Evolutionary conservation across 2,329 filamentous ascomycete genomes (phyloP), one percentile per base, ranked within the genome.

Genomic region (Trichoderma oligosporum): DNA sequence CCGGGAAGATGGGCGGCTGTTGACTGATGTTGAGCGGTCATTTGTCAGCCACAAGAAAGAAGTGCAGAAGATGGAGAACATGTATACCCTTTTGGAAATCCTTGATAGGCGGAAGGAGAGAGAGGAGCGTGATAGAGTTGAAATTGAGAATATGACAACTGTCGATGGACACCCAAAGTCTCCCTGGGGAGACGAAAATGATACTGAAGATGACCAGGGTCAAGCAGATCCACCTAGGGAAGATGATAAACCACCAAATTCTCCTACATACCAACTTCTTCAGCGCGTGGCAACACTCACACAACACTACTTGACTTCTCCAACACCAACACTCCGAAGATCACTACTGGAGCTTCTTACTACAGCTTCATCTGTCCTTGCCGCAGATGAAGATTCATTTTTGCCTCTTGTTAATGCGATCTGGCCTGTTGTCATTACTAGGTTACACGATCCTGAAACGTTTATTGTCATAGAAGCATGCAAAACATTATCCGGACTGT

Each of bases 281-380:
- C 80, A 91, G 31, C 87, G 86, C 57, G 94, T 99, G 57, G 84
- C 91, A 22, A 82, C 83, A 47, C 83, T 96, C 1, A 93, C 91
- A 4, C 92, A 96, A 67, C 87, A 96, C 68, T 94, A 97, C 71
- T 82, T 99, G 9, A 91, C 93, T 5, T 92, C 91, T 0, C 86
- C 89, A 0, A 92, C 91, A 0, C 85, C 92, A 0, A 82, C 84
- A 9, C 80, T 99, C 7, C 86, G 93, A 38, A 84, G 84, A 27
- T 89, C 87, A 0, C 80, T 99, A 3, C 82, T 99, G 8, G 82
- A 84, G 14, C 83, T 97, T 5, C 81, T 97, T 11, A 76, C 81
- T 24, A 90, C 85, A 0, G 86, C 91, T 3, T 82, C 87, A 4
- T 82, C 86, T 1, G 80, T 88, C 1, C 81, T 99, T 3, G 82